Base-by-base conservation (phyloP, 1,284 basidiomycete species). In the Marasmius fiardii region DNA sequence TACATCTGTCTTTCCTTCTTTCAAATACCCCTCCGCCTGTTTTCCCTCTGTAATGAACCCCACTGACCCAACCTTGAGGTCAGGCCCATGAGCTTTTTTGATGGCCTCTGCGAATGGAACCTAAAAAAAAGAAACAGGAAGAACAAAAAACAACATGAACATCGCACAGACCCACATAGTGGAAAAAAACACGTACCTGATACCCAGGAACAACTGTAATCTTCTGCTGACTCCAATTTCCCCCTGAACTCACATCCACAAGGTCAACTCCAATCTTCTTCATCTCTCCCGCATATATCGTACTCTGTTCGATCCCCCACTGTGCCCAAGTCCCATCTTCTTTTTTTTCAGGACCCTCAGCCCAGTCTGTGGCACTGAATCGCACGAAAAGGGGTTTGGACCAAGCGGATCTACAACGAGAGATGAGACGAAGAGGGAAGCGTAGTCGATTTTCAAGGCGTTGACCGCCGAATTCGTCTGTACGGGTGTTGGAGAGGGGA, bases 221-320 rank as follows among this genome's bases (percentile, higher is more conserved):
- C 61, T 81, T 74, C 67, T 89, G 86, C 57, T 78, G 66, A 3
- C 63, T 66, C 74, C 82, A 88, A 66, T 88, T 87, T 1, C 90
- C 90, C 18, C 86, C 88, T 0, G 79, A 78, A 56, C 82, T 87
- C 53, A 79, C 78, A 69, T 93, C 89, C 52, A 93, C 68, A 28
- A 93, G 72, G 65, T 92, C 90, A 12, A 92, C 76, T 7, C 86
- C 88, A 10, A 83, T 61, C 56, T 82, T 78, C 60, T 79, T 67
- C 58, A 92, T 67, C 67, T 84, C 77, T 23, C 76, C 76, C 2
- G 78, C 76, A 44, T 85, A 75, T 43, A 84, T 63, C 35, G 77
- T 86, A 64, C 80, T 88, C 70, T 93, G 90, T 68, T 92, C 86
- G 51, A 91, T 75, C 12, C 90, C 91, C 88, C 90, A 92, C 52